Conservation (phyloP, 2,329 filamentous ascomycete species). For the Aspergillus novoparasiticus region DNA sequence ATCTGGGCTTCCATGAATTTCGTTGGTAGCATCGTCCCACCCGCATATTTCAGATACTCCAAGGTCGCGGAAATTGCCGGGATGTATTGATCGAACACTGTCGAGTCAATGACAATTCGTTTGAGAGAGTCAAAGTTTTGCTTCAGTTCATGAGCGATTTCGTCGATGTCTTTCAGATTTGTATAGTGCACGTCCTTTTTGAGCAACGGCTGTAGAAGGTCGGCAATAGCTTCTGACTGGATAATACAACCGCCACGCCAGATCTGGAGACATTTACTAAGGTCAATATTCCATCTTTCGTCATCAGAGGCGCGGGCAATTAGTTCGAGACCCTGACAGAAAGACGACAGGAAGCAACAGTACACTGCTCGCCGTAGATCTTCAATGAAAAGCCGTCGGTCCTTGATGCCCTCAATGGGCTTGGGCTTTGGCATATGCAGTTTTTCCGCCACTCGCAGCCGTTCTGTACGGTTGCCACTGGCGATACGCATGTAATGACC, state of each 20-base stretch:
- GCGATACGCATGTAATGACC: conserved; percentile 66
- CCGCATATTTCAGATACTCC: conserved; percentile 68
- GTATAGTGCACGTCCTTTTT: conserved; percentile 29
- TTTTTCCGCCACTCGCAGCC: conserved; percentile 56
- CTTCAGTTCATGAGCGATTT: conserved; percentile 58
- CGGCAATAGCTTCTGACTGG: conserved; percentile 65
- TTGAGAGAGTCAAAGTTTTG: conserved; percentile 56
- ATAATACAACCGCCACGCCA: conserved; percentile 75
- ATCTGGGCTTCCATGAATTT: conserved; percentile 72
- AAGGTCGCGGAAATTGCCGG: conserved; percentile 64
- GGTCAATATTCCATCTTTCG: conserved; percentile 58
- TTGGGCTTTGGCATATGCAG: conserved; percentile 45
- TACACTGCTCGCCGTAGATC: conserved; percentile 64
- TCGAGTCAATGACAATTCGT: conserved; percentile 56
- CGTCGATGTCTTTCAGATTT: conserved; percentile 45
- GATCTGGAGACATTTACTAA: conserved; percentile 52
- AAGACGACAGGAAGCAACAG: conserved; percentile 62
- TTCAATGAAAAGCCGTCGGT: conserved; percentile 55
- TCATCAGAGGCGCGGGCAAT: conserved; percentile 61
- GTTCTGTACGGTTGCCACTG: conserved; percentile 62
- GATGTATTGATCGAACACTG: conserved; percentile 61
- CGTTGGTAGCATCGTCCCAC: conserved; percentile 63
- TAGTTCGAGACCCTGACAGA: conserved; percentile 67
- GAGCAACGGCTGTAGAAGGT: conserved; percentile 53
- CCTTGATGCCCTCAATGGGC: conserved; percentile 32